Evolutionary conservation across 371 early-diverging fungal genomes (phyloP).

Genomic region (Mortierella polycephala): DNA sequence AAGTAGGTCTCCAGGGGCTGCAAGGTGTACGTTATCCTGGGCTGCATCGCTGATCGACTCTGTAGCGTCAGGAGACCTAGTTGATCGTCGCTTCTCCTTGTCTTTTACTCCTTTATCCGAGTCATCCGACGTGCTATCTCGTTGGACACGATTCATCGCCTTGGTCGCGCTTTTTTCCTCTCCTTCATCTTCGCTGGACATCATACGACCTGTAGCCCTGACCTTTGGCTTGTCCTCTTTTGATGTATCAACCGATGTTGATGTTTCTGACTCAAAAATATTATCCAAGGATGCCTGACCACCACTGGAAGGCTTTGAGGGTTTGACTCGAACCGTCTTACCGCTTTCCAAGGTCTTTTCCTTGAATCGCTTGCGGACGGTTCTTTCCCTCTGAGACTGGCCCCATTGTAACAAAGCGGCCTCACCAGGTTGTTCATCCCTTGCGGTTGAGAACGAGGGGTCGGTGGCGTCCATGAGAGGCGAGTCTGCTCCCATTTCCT

Average conservation of each 20-base stretch:
- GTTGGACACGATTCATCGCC: neutral
- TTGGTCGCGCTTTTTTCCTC: neutral
- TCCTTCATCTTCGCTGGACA: constrained; percentile 2
- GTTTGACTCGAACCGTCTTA: constrained; percentile 18
- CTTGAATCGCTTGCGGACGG: constrained; percentile 11
- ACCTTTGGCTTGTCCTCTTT: neutral
- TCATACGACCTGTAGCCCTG: neutral
- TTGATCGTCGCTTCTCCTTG: neutral
- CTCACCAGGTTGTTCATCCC: constrained; percentile 15
- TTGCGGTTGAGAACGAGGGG: constrained; percentile 38
- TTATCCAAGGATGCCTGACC: constrained; percentile 4
- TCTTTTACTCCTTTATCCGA: neutral
- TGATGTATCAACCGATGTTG: neutral
- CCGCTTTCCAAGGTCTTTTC: constrained; percentile 26
- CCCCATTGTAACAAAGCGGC: constrained; percentile 37
- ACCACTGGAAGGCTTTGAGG: constrained; percentile 4
- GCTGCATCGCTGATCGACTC: constrained; percentile 20
- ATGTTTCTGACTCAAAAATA: constrained; percentile 8
- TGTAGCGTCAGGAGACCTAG: neutral
- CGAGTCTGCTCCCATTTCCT: constrained; percentile 1
- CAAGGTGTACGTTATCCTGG: constrained; percentile 62
- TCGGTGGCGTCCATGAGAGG: constrained; percentile 19
- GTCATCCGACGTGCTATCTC: constrained; percentile 3
- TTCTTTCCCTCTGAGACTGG: constrained; percentile 14
- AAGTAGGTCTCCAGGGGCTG: constrained; percentile 78